Conservation (phyloP, 192 early-diverging fungal species). For the Coemansia sp. region DNA sequence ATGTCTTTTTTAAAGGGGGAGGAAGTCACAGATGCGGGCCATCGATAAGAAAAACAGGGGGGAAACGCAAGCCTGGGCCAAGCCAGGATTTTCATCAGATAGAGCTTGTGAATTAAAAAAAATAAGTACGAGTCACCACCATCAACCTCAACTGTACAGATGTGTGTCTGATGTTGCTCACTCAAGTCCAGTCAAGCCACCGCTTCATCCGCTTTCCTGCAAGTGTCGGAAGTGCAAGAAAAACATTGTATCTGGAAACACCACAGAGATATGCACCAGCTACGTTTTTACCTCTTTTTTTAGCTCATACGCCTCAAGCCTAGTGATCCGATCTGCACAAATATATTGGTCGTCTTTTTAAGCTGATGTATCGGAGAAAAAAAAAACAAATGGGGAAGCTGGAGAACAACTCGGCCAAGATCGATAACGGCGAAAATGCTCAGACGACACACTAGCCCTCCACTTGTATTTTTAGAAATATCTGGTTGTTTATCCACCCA, state of each 20-base stretch:
- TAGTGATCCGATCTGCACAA: neutral
- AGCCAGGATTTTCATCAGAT: too few relatives aligned
- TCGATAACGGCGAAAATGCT: conserved; percentile 7
- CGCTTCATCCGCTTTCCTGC: neutral
- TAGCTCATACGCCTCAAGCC: neutral
- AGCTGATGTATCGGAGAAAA: neutral
- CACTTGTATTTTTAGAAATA: conserved; percentile 3
- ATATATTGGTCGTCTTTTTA: neutral
- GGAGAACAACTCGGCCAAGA: neutral
- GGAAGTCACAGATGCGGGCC: neutral
- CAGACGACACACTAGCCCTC: conserved; percentile 1
- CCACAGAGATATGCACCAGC: neutral
- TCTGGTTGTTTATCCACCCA: neutral
- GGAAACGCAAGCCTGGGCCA: neutral
- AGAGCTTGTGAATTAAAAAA: neutral
- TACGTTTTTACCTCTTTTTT: neutral
- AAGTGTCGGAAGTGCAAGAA: neutral
- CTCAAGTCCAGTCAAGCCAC: conserved; percentile 8
- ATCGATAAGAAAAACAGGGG: conserved; percentile 10
- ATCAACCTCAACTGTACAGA: neutral
- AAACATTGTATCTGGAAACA: neutral
- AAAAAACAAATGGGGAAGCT: neutral
- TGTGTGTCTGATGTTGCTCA: too few relatives aligned
- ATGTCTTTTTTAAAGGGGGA: too few relatives aligned
- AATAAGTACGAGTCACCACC: neutral